A percentile compares a stretch with the other conserved stretches of the same genome.
These are phyloP conservation scores for Aegilops umbellulata DNA, from an alignment of 176 grass and related monocot species.

Conservation along the genomic window DNA sequence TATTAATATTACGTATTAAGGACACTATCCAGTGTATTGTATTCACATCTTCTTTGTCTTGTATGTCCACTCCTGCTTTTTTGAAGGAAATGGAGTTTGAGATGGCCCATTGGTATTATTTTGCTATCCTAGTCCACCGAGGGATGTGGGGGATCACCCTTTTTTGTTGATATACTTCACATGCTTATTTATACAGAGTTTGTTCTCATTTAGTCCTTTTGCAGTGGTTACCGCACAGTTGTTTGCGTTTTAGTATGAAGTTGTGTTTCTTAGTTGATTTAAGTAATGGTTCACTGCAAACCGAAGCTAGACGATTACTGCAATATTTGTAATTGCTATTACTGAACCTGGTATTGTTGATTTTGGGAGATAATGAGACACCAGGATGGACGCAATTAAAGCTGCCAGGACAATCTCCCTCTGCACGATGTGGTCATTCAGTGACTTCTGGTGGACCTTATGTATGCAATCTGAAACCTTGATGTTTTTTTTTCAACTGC, in stretches of 20 bases:
- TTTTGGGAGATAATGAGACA: constrained; percentile 75
- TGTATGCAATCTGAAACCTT: constrained; percentile 55
- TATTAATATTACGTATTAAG: not conserved
- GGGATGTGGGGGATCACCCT: not conserved
- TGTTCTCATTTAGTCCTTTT: not conserved
- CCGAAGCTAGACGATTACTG: not conserved
- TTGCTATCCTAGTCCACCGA: not conserved
- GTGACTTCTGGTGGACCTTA: constrained; percentile 92
- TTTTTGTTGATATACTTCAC: not conserved
- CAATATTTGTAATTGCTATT: not conserved
- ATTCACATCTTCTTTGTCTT: not conserved
- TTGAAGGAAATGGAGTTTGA: constrained; percentile 9
- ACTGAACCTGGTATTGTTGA: constrained; percentile 2
- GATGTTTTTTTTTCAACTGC: not conserved
- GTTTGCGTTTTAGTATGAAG: constrained; percentile 12
- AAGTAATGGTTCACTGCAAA: constrained; percentile 5
- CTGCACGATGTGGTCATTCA: constrained; percentile 87
- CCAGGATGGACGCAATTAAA: constrained; percentile 95
- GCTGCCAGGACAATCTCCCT: constrained; percentile 85
- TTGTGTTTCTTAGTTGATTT: not conserved
- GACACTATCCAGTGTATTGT: not conserved
- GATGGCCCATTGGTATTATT: constrained; percentile 9
- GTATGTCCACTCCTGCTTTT: not conserved
- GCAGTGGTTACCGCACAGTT: not conserved
- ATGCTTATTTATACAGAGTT: not conserved